Base-by-base conservation (phyloP, 352 stramenopile genomes). In the Pythium insidiosum region DNA sequence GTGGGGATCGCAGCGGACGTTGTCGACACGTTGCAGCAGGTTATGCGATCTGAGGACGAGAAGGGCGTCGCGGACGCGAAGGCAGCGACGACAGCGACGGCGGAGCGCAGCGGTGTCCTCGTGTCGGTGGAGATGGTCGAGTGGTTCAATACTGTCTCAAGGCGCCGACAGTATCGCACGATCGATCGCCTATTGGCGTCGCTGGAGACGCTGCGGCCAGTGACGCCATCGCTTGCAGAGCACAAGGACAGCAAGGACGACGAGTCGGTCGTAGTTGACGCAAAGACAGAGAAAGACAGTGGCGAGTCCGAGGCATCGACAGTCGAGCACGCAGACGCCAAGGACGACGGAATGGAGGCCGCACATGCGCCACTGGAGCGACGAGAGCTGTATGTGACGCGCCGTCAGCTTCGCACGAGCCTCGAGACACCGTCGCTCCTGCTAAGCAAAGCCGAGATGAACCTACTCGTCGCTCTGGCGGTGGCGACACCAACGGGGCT, bases 391-490 rank as follows among this genome's bases (percentile, higher is more conserved):
- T 61, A 50, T 16, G 47, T 83, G 50, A 70, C 62, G 0, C 43
- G 50, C 3, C 62, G 62, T 0, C 69, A 84, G 30, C 46, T 88
- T 5, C 74, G 67, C 29, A 50, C 41, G 5, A 38, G 62, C 19
- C 57, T 88, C 12, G 74, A 84, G 46, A 68, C 67, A 9, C 67
- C 72, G 2, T 53, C 68, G 22, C 45, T 88, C 15, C 37, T 88
- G 10, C 47, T 88, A 9, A 77, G 67, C 38, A 57, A 67, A 29
- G 51, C 64, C 12, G 74, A 88, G 46, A 65, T 76, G 26, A 88
- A 84, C 44, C 47, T 84, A 23, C 48, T 73, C 0, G 30, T 80
- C 22, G 60, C 58, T 23, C 58, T 85, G 3, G 72, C 55, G 4
- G 56, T 67, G 7, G 26, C 56, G 6, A 69, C 51, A 7, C 56